Base-by-base conservation (phyloP, 305 asterid genomes). In the Nicotiana rustica region DNA sequence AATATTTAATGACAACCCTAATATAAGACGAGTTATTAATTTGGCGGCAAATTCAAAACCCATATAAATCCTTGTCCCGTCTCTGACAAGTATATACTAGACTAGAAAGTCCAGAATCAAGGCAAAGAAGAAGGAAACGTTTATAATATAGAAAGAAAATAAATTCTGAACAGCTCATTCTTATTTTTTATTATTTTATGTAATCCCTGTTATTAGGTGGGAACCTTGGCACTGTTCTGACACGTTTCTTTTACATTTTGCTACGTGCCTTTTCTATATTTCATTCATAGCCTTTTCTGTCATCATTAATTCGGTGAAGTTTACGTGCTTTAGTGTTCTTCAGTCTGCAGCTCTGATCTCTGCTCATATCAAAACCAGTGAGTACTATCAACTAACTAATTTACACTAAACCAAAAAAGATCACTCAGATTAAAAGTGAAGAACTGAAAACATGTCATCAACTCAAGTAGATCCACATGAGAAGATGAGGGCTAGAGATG, bases 401-500 rank as follows among this genome's bases (percentile, higher is more conserved):
- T n/a, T 41, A 33, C 81, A 64, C 21, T 44, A 31, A 62, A 38
- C 13, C 14, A 18, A 67, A 33, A 1, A 6, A 12, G 15, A 10
- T 52, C 59, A 38, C 6, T 66, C 6, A 66, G 36, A 14, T 66
- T 15, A 29, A 35, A 61, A 33, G 14, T 12, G 17, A 49, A 73
- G 65, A 7, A 35, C 56, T 60, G 59, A 0, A 61, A 77, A 57
- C 69, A 88, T 85, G 88, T 85, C 87, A 10, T 25, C 85, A 8
- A 89, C 69, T 6, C 66, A 89, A 9, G 59, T 56, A 25, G 92
- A 88, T 12, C 89, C 92, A 8, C 90, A 86, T 21, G 88, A 85
- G 33, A 87, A 80, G 80, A 89, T 88, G 91, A 88, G 91, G 70
- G 52, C 73, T 33, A 87, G 88, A 60, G 91, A 88, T 69, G 86